Evolutionary conservation across 768 basidiomycete genomes (phyloP).

Genomic region (Collybia mongolica): DNA sequence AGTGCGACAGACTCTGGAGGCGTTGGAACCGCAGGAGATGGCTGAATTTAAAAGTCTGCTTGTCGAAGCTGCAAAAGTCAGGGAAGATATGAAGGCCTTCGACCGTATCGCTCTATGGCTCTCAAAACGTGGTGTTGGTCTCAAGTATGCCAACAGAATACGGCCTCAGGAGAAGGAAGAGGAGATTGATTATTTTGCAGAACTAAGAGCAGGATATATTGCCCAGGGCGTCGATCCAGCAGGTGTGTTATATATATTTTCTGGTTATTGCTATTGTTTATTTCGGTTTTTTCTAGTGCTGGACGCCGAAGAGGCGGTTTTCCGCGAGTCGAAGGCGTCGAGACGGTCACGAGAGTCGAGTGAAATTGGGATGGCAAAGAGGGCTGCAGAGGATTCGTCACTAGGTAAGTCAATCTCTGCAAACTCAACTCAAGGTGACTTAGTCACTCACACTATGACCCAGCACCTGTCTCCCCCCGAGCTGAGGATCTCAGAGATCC

Average conservation of each 20-base stretch:
- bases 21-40: neutral
- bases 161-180: neutral
- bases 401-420: neutral
- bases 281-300: too few species aligned
- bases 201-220: constrained; percentile 3
- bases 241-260: neutral
- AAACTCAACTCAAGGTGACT: neutral
- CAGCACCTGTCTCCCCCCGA: neutral
- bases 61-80: neutral
- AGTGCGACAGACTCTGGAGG: neutral
- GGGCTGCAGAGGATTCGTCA: neutral
- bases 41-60: neutral
- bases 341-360: too few species aligned
- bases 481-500: constrained; percentile 11
- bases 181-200: neutral
- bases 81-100: constrained; percentile 1
- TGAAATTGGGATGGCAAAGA: too few species aligned
- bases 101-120: constrained; percentile 1
- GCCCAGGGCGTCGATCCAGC: neutral
- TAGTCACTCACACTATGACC: neutral
- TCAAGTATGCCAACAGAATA: neutral
- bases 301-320: too few species aligned
- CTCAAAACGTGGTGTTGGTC: constrained; percentile 1
- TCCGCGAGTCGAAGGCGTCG: too few species aligned
- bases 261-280: too few species aligned